phyloP scores from a whole-genome alignment of 1,284 basidiomycete species.

The Pseudozyma pruni region DNA sequence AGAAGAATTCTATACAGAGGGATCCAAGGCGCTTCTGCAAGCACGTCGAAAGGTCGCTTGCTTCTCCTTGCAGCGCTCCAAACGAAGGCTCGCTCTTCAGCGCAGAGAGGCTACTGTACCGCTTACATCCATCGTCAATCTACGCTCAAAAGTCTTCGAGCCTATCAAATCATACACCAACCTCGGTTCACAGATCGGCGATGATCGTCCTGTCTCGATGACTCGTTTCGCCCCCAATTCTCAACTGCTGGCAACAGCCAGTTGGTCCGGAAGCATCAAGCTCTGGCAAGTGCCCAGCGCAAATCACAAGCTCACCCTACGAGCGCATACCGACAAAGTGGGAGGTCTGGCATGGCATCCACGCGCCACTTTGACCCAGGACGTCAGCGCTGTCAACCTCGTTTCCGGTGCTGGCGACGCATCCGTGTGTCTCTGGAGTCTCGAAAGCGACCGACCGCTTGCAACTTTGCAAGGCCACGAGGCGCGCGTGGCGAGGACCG shows the following conservation, averaged over 20 bases:
- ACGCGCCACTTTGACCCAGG: constrained; percentile 83
- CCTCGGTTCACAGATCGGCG: constrained; percentile 96
- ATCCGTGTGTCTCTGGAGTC: constrained; percentile 86
- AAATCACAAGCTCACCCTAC: constrained; percentile 27
- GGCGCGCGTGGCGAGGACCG: constrained; percentile 89
- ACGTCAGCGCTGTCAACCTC: constrained; percentile 79
- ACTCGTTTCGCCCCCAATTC: constrained; percentile 95
- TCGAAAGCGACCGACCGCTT: constrained; percentile 78
- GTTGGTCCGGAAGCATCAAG: constrained; percentile 94
- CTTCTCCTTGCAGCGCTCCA: constrained; percentile 94
- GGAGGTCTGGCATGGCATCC: constrained; percentile 99
- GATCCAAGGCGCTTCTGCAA: constrained; percentile 83
- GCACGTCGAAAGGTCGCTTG: constrained; percentile 85
- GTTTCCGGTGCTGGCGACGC: constrained; percentile 91
- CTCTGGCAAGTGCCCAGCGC: constrained; percentile 89
- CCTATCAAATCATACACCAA: constrained; percentile 92
- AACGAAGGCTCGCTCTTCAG: constrained; percentile 88
- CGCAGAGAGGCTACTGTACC: constrained; percentile 85
- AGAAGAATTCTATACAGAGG: constrained; percentile 96
- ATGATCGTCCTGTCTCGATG: constrained; percentile 90
- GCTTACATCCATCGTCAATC: constrained; percentile 88
- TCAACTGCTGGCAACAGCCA: constrained; percentile 85
- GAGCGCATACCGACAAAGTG: constrained; percentile 88
- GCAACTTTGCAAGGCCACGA: constrained; percentile 86
- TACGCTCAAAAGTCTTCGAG: constrained; percentile 86